Evolutionary conservation across 164 flowering plant species (phyloP).

Genomic region (Chimonanthus salicifolius): DNA sequence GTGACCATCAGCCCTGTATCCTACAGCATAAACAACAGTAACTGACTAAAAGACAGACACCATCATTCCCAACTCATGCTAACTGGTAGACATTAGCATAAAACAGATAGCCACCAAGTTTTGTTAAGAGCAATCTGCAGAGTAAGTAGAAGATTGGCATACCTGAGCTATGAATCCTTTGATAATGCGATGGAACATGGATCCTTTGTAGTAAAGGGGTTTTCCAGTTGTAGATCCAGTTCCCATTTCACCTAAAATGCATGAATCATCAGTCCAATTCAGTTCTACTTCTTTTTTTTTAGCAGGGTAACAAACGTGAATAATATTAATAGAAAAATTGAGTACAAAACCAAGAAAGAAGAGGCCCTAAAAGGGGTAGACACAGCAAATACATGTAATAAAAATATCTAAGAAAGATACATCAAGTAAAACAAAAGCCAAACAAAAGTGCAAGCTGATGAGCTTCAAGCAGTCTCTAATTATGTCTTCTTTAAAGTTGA

Average conservation of each 20-base stretch:
- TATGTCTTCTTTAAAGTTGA: no score
- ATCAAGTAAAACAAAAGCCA: no score
- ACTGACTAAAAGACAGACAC: constrained; percentile 57
- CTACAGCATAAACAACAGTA: constrained; percentile 87
- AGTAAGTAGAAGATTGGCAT: constrained; percentile 17
- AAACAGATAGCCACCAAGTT: constrained; percentile 6
- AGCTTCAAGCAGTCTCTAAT: no score
- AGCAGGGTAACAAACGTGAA: no score
- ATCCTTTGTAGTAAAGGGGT: constrained; percentile 85
- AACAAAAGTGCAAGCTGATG: no score
- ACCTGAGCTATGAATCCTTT: constrained; percentile 90
- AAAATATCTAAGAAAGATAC: no score
- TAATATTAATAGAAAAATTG: no score
- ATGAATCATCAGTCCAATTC: no score
- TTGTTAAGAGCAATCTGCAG: neutral
- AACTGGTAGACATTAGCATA: constrained; percentile 13
- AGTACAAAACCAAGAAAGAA: no score
- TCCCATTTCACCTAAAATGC: constrained; percentile 71
- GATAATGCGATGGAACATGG: constrained; percentile 75
- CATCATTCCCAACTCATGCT: constrained; percentile 35
- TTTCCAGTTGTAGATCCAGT: constrained; percentile 58
- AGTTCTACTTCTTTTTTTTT: no score
- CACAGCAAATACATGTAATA: no score
- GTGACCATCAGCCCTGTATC: constrained; percentile 91
- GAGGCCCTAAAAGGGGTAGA: no score